A percentile compares a stretch with the other conserved stretches of the same genome.
Conservation (phyloP, 2,329 filamentous ascomycete species). For the Pseudocercospora musae region DNA sequence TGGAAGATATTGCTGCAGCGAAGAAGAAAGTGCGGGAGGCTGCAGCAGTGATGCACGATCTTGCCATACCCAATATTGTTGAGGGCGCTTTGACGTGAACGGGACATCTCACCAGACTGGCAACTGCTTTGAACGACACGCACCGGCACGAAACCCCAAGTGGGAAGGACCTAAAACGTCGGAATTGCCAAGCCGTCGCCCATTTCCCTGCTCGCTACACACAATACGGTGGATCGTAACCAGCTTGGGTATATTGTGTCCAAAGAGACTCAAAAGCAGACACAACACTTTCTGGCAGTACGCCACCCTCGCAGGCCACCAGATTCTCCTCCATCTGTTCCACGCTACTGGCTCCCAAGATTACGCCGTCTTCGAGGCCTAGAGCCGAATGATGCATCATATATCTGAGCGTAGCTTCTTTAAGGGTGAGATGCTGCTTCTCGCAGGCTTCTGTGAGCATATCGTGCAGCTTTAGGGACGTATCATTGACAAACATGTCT, state of each 20-base stretch:
- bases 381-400: conserved; percentile 45
- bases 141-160: background rate
- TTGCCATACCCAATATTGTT: conserved; percentile 2
- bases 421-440: conserved; percentile 41
- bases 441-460: conserved; percentile 34
- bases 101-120: background rate
- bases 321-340: conserved; percentile 36
- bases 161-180: background rate
- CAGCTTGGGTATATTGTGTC: conserved; percentile 17
- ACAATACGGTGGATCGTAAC: conserved; percentile 18
- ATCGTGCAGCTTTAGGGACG: conserved; percentile 44
- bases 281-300: conserved; percentile 26
- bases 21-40: conserved; percentile 26
- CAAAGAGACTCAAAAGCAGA: conserved; percentile 24
- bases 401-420: conserved; percentile 48
- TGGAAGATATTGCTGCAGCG: conserved; percentile 23
- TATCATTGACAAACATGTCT: conserved; percentile 43
- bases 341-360: conserved; percentile 37
- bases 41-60: conserved; percentile 22
- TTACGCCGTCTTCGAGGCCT: conserved; percentile 37
- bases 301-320: conserved; percentile 26
- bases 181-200: background rate
- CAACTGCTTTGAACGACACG: background rate
- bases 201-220: conserved; percentile 7
- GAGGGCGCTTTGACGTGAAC: background rate